Base-by-base conservation (phyloP, 2,329 filamentous ascomycete genomes). In the Cladosporium cucumerinum region DNA sequence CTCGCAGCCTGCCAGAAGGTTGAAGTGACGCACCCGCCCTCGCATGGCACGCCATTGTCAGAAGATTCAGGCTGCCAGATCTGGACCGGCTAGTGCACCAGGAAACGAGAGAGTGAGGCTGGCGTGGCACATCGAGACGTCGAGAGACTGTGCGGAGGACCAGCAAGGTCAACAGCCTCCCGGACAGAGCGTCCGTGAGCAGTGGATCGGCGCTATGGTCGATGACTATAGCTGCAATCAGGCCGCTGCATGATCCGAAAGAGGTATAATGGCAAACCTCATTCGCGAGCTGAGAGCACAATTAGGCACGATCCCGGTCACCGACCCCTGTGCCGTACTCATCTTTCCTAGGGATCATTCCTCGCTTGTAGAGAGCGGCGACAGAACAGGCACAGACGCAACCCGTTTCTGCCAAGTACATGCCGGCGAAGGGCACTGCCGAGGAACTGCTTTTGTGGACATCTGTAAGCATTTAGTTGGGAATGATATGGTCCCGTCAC, bases 291-390 rank as follows among this genome's bases (percentile, higher is more conserved):
- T 52, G 59, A 52, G 46, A 14, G 48, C 30, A 52, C 59, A 52
- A 62, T 55, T 62, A 62, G 60, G 60, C 52, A 62, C 18, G 34
- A 55, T 14, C 60, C 60, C 48, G 49, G 60, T 55, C 60, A 52
- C 1, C 7, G n/a, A 55, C 28, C 60, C 60, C 60, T 55, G 60
- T 52, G 30, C 32, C 59, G 32, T 18, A 14, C 59, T 61, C n/a
- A n/a, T 32, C 54, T 21, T 21, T 28, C 48, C 48, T 26, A n/a
- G n/a, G 5, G 48, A 46, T 46, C 39, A 46, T 7, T 30, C 25
- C 11, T 39, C 48, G 46, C 48, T 48, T 51, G 48, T 26, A 23
- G 32, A 36, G 46, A 28, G 32, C 30, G 54, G 30, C n/a, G 23
- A 32, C 39, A 46, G 39, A 39, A 25, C 8, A 39, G 21, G 59